Percentiles rank a stretch among this genome's conserved stretches.
phyloP scores from a whole-genome alignment of 176 grass and related monocot genomes.

The Musa schizocarpa region DNA sequence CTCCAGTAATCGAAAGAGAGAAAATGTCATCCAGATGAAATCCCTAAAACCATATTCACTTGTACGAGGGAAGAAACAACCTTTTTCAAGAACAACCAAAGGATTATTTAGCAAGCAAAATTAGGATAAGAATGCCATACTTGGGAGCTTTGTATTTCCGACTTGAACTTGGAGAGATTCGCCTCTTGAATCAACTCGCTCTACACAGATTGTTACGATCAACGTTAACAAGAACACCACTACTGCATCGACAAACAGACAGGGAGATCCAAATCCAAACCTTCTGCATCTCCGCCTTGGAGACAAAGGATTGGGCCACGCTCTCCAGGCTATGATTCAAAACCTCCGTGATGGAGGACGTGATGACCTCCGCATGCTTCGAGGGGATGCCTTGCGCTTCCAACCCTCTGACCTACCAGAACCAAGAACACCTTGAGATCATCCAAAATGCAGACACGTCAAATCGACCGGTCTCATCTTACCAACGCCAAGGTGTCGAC shows the following conservation, averaged over 20 bases:
- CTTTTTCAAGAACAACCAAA: not conserved
- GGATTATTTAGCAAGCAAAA: not conserved
- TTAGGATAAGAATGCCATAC: constrained; percentile 16
- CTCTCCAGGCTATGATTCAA: constrained; percentile 94
- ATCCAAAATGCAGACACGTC: not conserved
- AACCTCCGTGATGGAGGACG: constrained; percentile 79
- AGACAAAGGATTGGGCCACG: constrained; percentile 75
- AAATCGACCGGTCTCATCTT: not conserved
- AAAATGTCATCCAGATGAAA: too few species aligned
- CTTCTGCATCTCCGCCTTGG: constrained; percentile 84
- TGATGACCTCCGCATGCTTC: constrained; percentile 89
- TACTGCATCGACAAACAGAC: not conserved
- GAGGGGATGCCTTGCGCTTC: constrained; percentile 83
- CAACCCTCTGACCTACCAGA: constrained; percentile 63
- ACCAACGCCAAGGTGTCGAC: constrained; percentile 93
- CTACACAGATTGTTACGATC: constrained; percentile 22
- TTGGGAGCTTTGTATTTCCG: constrained; percentile 79
- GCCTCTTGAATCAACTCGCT: constrained; percentile 81
- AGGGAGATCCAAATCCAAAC: constrained; percentile 10
- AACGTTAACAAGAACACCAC: not conserved
- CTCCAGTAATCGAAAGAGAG: not conserved
- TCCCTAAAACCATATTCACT: too few species aligned
- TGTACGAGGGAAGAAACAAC: not conserved
- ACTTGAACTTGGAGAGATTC: constrained; percentile 81
- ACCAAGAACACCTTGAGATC: not conserved